A percentile compares a stretch with the other conserved stretches of the same genome.
phyloP scores from a whole-genome alignment of 371 early-diverging fungal genomes.

The Mortierella polycephala region DNA sequence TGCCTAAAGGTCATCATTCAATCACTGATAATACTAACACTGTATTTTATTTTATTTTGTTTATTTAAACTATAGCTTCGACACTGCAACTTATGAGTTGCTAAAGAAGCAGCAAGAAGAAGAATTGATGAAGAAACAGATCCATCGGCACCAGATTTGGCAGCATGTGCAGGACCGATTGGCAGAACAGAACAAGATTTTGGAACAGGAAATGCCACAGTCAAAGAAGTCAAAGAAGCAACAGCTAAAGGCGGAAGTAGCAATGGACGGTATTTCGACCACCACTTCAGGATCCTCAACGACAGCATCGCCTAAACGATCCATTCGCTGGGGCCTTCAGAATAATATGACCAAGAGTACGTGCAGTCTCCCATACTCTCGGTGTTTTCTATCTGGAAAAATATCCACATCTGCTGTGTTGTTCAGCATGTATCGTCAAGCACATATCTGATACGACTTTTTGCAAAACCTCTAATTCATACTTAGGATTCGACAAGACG shows the following conservation, averaged over 20 bases:
- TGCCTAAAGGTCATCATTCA: not conserved
- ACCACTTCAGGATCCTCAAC: slow-evolving; percentile 23
- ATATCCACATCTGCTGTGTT: no score
- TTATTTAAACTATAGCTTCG: slow-evolving; percentile 22
- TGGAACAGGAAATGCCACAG: slow-evolving; percentile 32
- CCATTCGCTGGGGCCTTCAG: slow-evolving; percentile 46
- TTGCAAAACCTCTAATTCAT: no score
- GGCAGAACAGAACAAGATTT: slow-evolving; percentile 30
- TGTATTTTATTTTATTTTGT: not conserved
- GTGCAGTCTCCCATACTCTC: not conserved
- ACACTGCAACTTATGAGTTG: slow-evolving; percentile 30
- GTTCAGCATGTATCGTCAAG: no score
- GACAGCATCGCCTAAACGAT: slow-evolving; percentile 21
- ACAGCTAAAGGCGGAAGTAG: not conserved
- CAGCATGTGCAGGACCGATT: slow-evolving; percentile 52
- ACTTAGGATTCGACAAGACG: slow-evolving; percentile 43
- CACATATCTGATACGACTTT: no score
- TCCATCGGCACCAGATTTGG: slow-evolving; percentile 50
- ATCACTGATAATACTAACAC: not conserved
- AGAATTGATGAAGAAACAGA: slow-evolving; percentile 20
- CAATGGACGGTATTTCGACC: slow-evolving; percentile 6
- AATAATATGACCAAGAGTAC: slow-evolving; percentile 47
- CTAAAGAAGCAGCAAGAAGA: slow-evolving; percentile 26
- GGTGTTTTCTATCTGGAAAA: no score
- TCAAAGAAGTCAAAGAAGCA: slow-evolving; percentile 4